Evolutionary conservation across 805 yeast genomes (phyloP).

Genomic region (Hanseniaspora jakobsenii): DNA sequence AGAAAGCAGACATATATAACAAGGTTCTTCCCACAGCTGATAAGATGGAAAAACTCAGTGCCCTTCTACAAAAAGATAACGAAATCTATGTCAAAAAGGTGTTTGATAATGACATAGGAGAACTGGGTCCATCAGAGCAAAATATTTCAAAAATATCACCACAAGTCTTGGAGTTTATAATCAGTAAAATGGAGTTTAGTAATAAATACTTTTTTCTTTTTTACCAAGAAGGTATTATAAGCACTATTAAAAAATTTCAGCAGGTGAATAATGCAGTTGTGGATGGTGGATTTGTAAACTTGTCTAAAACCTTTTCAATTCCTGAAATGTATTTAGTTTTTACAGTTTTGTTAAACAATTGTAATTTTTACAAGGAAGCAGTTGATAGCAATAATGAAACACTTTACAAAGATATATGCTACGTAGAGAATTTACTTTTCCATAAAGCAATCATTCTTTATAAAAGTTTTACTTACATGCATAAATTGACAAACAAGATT

Average conservation of each 20-base stretch:
- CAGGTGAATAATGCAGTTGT: background rate
- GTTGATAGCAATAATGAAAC: background rate
- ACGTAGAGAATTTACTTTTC: conserved; percentile 4
- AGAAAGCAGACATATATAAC: background rate
- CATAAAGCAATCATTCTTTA: conserved; percentile 2
- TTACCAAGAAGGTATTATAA: background rate
- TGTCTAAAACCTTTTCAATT: background rate
- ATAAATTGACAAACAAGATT: background rate
- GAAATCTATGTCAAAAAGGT: conserved; percentile 3
- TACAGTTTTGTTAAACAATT: background rate
- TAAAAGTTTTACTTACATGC: conserved; percentile 1
- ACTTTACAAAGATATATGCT: conserved; percentile 1
- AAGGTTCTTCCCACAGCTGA: background rate
- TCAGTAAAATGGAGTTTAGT: background rate
- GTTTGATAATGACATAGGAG: conserved; percentile 2
- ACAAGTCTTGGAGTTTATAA: background rate
- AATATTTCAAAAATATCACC: conserved; percentile 4
- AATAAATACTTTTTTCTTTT: background rate
- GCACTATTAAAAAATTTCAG: conserved; percentile 1
- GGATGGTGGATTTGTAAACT: background rate
- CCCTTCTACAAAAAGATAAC: conserved; percentile 8
- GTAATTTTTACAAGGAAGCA: conserved; percentile 1
- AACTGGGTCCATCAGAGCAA: background rate
- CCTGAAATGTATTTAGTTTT: conserved; percentile 1
- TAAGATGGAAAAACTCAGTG: conserved; percentile 3